A percentile compares a stretch with the other conserved stretches of the same genome.
Evolutionary conservation across 345 rosid genomes (phyloP).

Genomic region (Brassica juncea): DNA sequence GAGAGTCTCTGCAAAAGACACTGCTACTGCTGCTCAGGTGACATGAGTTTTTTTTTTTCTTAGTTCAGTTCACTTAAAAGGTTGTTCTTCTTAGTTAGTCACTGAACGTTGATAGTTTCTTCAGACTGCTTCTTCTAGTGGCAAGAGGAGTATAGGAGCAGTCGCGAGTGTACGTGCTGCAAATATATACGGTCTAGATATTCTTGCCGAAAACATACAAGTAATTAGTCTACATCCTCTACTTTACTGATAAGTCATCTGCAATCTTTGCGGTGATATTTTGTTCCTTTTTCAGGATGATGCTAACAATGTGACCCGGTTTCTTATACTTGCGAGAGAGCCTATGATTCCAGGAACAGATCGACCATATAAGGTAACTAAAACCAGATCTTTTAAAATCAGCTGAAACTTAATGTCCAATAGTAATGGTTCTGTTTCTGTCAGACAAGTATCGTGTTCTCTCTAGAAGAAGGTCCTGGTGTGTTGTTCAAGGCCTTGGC

Average conservation of each 20-base stretch:
- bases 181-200: conserved; percentile 74
- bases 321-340: conserved; percentile 85
- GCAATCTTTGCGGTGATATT: neutral
- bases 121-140: conserved; percentile 63
- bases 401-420: conserved; percentile 1
- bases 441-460: conserved; percentile 94
- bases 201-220: conserved; percentile 78
- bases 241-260: neutral
- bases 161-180: conserved; percentile 90
- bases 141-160: conserved; percentile 53
- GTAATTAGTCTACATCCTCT: conserved; percentile 37
- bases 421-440: conserved; percentile 19
- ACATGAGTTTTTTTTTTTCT: neutral
- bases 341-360: conserved; percentile 75
- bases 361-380: conserved; percentile 67
- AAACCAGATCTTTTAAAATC: neutral
- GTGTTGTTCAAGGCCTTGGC: conserved; percentile 86
- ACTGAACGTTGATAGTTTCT: neutral
- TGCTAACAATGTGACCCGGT: conserved; percentile 75
- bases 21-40: conserved; percentile 94
- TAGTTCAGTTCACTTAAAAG: neutral
- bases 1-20: conserved; percentile 63
- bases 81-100: no score
- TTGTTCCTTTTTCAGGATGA: conserved; percentile 60
- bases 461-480: conserved; percentile 96